Conservation (phyloP, 1,139 yeast species). For the Pneumocystis wakefieldiae region DNA sequence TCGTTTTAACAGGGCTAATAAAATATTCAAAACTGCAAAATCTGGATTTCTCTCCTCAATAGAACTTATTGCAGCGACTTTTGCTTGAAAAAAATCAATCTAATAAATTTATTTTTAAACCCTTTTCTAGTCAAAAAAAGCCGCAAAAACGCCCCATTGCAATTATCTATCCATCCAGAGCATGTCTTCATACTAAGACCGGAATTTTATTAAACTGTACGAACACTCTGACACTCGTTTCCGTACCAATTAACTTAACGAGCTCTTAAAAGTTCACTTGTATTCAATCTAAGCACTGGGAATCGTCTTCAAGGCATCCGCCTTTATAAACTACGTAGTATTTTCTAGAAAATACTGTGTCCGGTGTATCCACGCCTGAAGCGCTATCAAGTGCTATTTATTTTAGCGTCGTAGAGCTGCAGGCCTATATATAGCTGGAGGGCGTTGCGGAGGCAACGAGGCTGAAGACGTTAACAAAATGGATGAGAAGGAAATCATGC, state of each 20-base stretch:
- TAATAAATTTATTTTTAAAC: no score
- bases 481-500: background rate
- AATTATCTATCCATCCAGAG: no score
- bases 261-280: background rate
- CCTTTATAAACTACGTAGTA: background rate
- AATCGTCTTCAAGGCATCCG: background rate
- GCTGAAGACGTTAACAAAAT: background rate
- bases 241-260: background rate
- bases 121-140: no score
- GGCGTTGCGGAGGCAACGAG: background rate
- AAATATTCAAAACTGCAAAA: no score
- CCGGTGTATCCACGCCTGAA: background rate
- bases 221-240: constrained; percentile 1
- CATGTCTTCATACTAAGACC: no score
- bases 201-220: background rate
- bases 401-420: background rate
- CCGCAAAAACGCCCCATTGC: no score
- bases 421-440: background rate
- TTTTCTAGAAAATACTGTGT: background rate
- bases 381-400: background rate
- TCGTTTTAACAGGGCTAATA: no score
- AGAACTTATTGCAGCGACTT: background rate
- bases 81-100: background rate
- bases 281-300: background rate
- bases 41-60: no score